Evolutionary conservation across 306 rosid species (phyloP).

Genomic region (Calophaca sinica): DNA sequence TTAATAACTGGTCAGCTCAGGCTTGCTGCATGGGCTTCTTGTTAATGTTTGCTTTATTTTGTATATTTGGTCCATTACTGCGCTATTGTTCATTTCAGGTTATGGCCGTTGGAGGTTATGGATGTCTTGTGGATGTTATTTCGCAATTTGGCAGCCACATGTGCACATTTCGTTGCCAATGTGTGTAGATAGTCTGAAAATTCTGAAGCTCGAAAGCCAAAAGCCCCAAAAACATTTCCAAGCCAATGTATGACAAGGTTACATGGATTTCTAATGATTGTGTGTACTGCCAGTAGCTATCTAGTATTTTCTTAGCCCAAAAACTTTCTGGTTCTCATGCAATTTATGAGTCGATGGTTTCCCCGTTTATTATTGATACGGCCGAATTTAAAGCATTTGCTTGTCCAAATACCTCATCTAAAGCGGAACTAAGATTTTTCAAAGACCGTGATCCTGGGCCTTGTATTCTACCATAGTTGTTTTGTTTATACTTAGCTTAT

Average conservation of each 20-base stretch:
- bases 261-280: background rate
- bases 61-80: slow-evolving; percentile 31
- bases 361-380: no score
- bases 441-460: no score
- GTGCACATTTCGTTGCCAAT: slow-evolving; percentile 75
- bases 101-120: slow-evolving; percentile 89
- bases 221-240: slow-evolving; percentile 6
- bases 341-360: no score
- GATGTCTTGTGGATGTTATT: slow-evolving; percentile 86
- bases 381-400: no score
- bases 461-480: no score
- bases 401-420: no score
- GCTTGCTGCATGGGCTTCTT: background rate
- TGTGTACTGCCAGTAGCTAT: background rate
- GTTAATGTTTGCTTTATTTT: slow-evolving; percentile 35
- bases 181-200: slow-evolving; percentile 21
- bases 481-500: no score
- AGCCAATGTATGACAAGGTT: slow-evolving; percentile 12
- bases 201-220: slow-evolving; percentile 8
- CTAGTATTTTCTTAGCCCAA: no score
- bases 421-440: no score
- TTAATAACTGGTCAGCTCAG: background rate
- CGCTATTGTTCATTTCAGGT: slow-evolving; percentile 57
- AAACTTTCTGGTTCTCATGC: no score
- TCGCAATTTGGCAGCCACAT: slow-evolving; percentile 97